Evolutionary conservation across 2,329 filamentous ascomycete species (phyloP), one percentile per base, ranked within the genome.

Genomic region (Arachnomyces sp.): DNA sequence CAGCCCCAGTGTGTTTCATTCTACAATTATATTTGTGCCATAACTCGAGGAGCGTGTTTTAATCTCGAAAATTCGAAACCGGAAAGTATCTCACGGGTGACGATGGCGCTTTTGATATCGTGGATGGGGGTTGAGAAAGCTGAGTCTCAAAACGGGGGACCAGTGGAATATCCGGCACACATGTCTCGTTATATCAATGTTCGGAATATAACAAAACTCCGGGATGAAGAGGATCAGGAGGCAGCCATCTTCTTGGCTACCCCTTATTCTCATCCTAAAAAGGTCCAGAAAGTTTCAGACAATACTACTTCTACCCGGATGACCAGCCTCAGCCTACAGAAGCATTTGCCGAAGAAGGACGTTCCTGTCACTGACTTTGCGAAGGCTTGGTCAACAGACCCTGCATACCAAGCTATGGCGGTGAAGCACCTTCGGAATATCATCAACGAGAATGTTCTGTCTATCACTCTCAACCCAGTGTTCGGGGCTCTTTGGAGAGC

Each of bases 401-500:
- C 48, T 0, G 38, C 36, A 0, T 73, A 72, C 52, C 63, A 59
- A 18, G 37, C 39, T 2, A 43, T 68, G 1, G 70, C 64, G 0
- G 49, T 62, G 1, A 43, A 57, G 7, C 64, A 71, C 40, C 52
- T 74, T 4, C 49, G 48, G 11, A 57, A 58, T 4, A 68, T 74
- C 29, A 71, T 74, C 18, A 47, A 60, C 4, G 49, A 59, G 5
- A 66, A 73, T 38, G 63, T 72, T 2, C 48, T 57, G 1, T 59
- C 63, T 1, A 63, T 75, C 18, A 56, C 71, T 0, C 49, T 72
- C 7, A 74, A 74, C 40, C 68, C 71, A 1, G 61, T 74, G 1
- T 74, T 74, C 36, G 70, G 70, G 3, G 59, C 56, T 5, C 59
- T 74, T 2, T 74, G 71, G 70, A 59, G 70, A 5, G 58, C 65